Evolutionary conservation across 116 monocot genomes (phyloP), one percentile per base, ranked within the genome.

Genomic region (Iris pallida): DNA sequence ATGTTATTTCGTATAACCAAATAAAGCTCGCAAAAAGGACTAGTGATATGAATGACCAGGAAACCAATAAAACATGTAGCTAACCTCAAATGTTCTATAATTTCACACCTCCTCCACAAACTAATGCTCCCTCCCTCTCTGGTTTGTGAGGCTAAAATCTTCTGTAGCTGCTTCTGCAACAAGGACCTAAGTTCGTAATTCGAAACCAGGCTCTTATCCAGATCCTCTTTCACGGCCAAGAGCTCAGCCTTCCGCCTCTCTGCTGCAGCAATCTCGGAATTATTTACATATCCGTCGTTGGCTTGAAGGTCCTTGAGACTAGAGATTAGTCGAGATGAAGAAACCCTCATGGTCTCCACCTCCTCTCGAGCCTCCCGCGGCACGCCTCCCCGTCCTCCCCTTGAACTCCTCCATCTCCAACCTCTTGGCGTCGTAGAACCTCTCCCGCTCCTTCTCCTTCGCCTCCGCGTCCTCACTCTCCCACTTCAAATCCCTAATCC

Each of bases 131-230:
- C 30, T 30, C 15, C 13, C 47, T 43, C 55, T 64, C 10, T 58
- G 16, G 14, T 51, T 51, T 52, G 52, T 13, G 51, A 65, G 15
- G 52, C 18, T 18, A 82, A 45, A 3, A 58, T 56, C 64, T 78
- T 80, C 58, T 78, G 74, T 4, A 89, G 70, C 61, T 78, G 89
- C 61, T 76, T 85, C 68, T 82, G 80, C 14, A 89, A 59, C 65
- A 85, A 52, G 7, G 75, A 52, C 62, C 63, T 89, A 56, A 85
- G 66, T 56, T 70, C 59, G 58, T 64, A 70, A 55, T 80, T 80
- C 65, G 85, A 77, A 62, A 71, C 63, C 65, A 86, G 67, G 45
- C 57, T 78, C 45, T 65, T 70, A 14, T 76, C 73, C 71, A 89
- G 47, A 46, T 66, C 78, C n/a, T 75, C 75, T 49, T 78, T 82